phyloP scores from a whole-genome alignment of 2,329 filamentous ascomycete species.

The Lojkania enalia region DNA sequence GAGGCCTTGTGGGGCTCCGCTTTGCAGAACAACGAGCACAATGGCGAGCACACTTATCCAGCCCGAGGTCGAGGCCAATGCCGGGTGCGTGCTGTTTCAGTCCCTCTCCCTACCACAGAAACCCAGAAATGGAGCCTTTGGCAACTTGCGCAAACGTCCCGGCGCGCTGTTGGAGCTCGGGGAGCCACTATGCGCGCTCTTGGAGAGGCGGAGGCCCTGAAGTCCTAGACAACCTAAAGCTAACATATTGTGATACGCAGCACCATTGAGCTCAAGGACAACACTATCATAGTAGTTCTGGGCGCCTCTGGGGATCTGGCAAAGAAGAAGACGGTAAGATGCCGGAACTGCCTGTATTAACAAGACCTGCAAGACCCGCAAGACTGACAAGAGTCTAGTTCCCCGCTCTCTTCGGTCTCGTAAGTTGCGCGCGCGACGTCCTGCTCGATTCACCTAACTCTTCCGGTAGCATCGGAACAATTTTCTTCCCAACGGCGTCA shows the following conservation, averaged over 20 bases:
- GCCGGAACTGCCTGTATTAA: conserved; percentile 26
- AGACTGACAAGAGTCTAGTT: no score
- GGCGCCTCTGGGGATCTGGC: conserved; percentile 96
- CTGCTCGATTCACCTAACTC: conserved; percentile 21
- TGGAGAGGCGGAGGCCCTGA: conserved; percentile 6
- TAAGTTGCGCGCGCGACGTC: conserved; percentile 58
- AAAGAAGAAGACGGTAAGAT: conserved; percentile 96
- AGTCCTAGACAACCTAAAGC: conserved; percentile 4
- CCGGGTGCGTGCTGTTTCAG: conserved; percentile 47
- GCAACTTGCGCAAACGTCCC: neutral
- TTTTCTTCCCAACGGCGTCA: conserved; percentile 94
- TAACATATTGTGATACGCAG: conserved; percentile 53
- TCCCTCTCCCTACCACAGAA: neutral
- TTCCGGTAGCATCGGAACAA: conserved; percentile 86
- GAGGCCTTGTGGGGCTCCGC: conserved; percentile 22
- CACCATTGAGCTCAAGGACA: conserved; percentile 94
- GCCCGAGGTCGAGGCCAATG: conserved; percentile 50
- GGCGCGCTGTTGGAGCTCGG: neutral
- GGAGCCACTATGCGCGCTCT: conserved; percentile 10
- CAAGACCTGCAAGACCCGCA: no score
- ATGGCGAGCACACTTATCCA: conserved; percentile 56
- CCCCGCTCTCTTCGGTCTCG: conserved; percentile 94
- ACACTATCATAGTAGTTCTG: conserved; percentile 95
- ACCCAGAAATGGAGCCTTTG: neutral
- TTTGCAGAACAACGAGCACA: conserved; percentile 27